Conservation (phyloP, 78 protist genomes). For the Dictyostelium firmibasis region DNA sequence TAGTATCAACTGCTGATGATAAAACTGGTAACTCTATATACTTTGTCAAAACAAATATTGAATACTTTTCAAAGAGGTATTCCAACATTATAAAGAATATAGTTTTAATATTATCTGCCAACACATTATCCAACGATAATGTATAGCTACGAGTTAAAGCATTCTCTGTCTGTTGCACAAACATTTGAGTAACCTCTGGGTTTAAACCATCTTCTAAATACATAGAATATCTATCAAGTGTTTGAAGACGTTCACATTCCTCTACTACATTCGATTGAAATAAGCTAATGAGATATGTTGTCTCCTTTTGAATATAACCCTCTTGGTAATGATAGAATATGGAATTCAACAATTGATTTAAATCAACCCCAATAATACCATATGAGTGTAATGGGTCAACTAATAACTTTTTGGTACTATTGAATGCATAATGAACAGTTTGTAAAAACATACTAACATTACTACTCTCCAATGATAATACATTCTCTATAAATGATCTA, state of each 20-base stretch:
- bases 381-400: constrained; percentile 53
- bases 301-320: constrained; percentile 35
- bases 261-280: background rate
- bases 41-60: background rate
- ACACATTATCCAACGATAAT: background rate
- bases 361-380: constrained; percentile 62
- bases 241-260: constrained; percentile 8
- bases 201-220: constrained; percentile 55
- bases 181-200: constrained; percentile 60
- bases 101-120: constrained; percentile 40
- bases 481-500: constrained; percentile 39
- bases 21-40: background rate
- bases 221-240: background rate
- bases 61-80: constrained; percentile 22
- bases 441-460: constrained; percentile 7
- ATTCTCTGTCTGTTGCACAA: constrained; percentile 58
- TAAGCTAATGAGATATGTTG: background rate
- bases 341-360: constrained; percentile 20
- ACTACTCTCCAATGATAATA: constrained; percentile 19
- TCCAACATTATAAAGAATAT: constrained; percentile 39
- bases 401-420: constrained; percentile 30
- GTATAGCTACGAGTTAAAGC: constrained; percentile 30
- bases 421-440: constrained; percentile 30
- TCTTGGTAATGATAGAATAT: constrained; percentile 55
- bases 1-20: background rate